Conservation (phyloP, 805 yeast genomes). For the Saccharomycopsis lassenensis region DNA sequence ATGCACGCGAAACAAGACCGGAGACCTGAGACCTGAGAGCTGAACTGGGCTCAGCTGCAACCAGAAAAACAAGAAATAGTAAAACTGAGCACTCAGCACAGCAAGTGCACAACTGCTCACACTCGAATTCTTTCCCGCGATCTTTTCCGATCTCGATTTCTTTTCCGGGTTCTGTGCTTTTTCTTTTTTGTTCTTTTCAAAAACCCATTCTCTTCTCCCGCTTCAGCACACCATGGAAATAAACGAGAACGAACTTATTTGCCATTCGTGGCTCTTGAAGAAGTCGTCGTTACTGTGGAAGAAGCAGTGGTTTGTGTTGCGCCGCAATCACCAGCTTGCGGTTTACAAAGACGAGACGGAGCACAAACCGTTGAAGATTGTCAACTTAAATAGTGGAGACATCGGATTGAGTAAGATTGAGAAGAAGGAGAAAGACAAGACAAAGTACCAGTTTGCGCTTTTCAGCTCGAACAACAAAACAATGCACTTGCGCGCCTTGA, state of each 20-base stretch:
- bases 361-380: slow-evolving; percentile 15
- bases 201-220: too few species aligned
- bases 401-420: slow-evolving; percentile 12
- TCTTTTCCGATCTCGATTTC: too few species aligned
- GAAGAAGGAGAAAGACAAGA: slow-evolving; percentile 13
- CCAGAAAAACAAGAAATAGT: too few species aligned
- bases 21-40: too few species aligned
- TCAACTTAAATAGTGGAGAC: slow-evolving; percentile 13
- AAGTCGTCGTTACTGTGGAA: slow-evolving; percentile 15
- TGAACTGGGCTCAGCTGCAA: too few species aligned
- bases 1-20: too few species aligned
- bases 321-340: slow-evolving; percentile 14
- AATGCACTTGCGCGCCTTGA: slow-evolving; percentile 19
- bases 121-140: too few species aligned
- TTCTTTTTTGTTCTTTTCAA: too few species aligned
- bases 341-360: slow-evolving; percentile 17
- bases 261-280: slow-evolving; percentile 14
- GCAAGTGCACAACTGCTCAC: too few species aligned
- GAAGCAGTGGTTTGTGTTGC: slow-evolving; percentile 17
- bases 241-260: slow-evolving; percentile 16
- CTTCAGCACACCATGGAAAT: slow-evolving; percentile 10
- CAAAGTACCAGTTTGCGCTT: slow-evolving; percentile 15
- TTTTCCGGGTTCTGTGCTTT: too few species aligned
- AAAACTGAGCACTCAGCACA: too few species aligned
- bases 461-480: slow-evolving; percentile 18